Conservation (phyloP, 2,329 filamentous ascomycete species). For the Berkeleyomyces rouxiae region DNA sequence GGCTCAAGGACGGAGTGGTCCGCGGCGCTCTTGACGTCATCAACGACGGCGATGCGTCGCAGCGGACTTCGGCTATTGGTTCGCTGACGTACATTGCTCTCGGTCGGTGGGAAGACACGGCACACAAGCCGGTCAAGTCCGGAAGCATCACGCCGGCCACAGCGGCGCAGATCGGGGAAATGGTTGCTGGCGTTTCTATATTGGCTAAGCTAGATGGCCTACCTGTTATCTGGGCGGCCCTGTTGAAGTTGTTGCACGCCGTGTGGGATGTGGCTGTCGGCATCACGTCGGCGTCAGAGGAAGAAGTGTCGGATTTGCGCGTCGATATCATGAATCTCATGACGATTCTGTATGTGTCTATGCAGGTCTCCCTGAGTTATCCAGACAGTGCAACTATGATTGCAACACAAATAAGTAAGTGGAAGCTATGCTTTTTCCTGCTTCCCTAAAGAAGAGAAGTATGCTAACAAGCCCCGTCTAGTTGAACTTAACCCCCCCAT, state of each 20-base stretch:
- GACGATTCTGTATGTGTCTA: slow-evolving; percentile 43
- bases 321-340: slow-evolving; percentile 47
- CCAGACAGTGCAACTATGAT: slow-evolving; percentile 31
- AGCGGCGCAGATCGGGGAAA: slow-evolving; percentile 39
- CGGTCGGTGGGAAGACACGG: slow-evolving; percentile 55
- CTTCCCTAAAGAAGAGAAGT: no score
- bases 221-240: slow-evolving; percentile 26
- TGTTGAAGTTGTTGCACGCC: slow-evolving; percentile 34
- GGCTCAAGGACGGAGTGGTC: slow-evolving; percentile 29
- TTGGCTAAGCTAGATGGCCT: slow-evolving; percentile 29
- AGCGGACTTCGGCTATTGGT: slow-evolving; percentile 37
- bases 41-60: slow-evolving; percentile 30
- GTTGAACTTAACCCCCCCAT: slow-evolving; percentile 48
- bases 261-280: slow-evolving; percentile 27
- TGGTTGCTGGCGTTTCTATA: slow-evolving; percentile 36
- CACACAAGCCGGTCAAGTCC: slow-evolving; percentile 29
- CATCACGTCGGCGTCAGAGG: slow-evolving; percentile 8
- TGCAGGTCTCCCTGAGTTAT: slow-evolving; percentile 40
- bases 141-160: slow-evolving; percentile 35
- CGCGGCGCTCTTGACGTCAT: slow-evolving; percentile 30
- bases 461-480: slow-evolving; percentile 19
- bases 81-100: slow-evolving; percentile 45
- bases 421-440: background rate
- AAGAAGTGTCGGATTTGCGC: slow-evolving; percentile 29
- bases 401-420: slow-evolving; percentile 35